Base-by-base conservation (phyloP, 495 filamentous ascomycete species). In the Lasiosphaeria hispida region DNA sequence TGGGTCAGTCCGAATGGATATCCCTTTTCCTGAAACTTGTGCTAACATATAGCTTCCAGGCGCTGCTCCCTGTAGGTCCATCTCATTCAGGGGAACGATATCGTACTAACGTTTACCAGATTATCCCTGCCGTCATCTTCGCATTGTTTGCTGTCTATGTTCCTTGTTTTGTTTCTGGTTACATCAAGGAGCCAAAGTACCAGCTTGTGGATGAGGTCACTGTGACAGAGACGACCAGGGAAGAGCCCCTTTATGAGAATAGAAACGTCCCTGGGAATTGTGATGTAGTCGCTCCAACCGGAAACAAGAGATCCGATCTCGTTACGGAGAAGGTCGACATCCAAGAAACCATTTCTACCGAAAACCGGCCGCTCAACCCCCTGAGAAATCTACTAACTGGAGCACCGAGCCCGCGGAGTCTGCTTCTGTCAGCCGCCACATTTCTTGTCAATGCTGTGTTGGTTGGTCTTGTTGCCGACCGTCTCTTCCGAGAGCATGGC, bases 351-450 rank as follows among this genome's bases (percentile, higher is more conserved):
- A 66, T 81, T 30, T 60, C 80, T 4, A 54, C 71, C 10, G 66
- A 77, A 43, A 75, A 77, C 37, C 37, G 55, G 30, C 65, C 69
- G 65, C 44, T 77, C 19, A 58, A 73, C 47, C 73, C 75, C 0
- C 65, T 87, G 39, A 78, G 78, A 56, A 89, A 87, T 1, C 73
- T 96, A 10, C 70, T 96, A 37, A 83, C 83, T n/a, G 94, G 93
- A 4, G 74, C 87, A 0, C 92, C 94, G 4, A 87, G 80, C 63
- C 83, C 88, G 7, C 83, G 78, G 15, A 83, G 79, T 34, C 70
- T 79, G 35, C 61, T 75, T 7, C 61, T 87, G 30, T 87, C 83
- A 55, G 66, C 77, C n/a, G 56, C 82, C 8, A 91, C 89, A 0
- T 80, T 89, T 8, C 63, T 82, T 18, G 81, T 94, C 65, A 97